Evolutionary conservation across 163 green algal genomes (phyloP).

Genomic region (Prototheca cutis): DNA sequence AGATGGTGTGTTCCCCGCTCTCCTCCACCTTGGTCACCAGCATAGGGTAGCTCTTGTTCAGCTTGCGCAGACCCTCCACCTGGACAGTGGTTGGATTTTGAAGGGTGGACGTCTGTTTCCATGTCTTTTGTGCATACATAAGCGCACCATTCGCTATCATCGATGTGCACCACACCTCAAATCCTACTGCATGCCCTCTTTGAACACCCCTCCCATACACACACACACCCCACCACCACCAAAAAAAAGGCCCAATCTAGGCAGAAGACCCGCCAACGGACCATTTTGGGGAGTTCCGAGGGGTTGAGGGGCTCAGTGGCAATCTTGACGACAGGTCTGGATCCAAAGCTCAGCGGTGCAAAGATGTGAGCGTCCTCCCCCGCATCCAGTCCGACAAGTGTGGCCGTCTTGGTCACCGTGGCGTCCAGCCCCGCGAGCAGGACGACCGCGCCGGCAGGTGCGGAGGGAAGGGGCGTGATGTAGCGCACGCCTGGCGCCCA

Average conservation of each 20-base stretch:
- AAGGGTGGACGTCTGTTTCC: too few relatives aligned
- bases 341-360: conserved; percentile 69
- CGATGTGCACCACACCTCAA: too few relatives aligned
- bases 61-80: conserved; percentile 85
- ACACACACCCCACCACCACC: too few relatives aligned
- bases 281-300: conserved; percentile 94
- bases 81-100: neutral
- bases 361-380: conserved; percentile 82
- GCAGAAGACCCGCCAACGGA: conserved; percentile 4
- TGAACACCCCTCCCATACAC: neutral
- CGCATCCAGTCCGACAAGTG: conserved; percentile 64
- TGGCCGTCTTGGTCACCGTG: conserved; percentile 86
- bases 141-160: too few relatives aligned
- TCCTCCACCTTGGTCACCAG: conserved; percentile 91
- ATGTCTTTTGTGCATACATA: too few relatives aligned
- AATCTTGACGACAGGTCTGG: conserved; percentile 80
- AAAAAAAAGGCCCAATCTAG: too few relatives aligned
- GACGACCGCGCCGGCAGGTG: conserved; percentile 63
- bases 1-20: conserved; percentile 92
- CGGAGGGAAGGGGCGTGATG: conserved; percentile 61
- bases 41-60: conserved; percentile 83
- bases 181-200: too few relatives aligned
- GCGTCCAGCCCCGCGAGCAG: conserved; percentile 89
- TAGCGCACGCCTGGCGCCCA: conserved; percentile 77
- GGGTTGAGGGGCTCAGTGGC: conserved; percentile 93